A percentile compares a stretch with the other conserved stretches of the same genome.
Evolutionary conservation across 2,329 filamentous ascomycete species (phyloP).

Genomic region (Fusarium miscanthi): DNA sequence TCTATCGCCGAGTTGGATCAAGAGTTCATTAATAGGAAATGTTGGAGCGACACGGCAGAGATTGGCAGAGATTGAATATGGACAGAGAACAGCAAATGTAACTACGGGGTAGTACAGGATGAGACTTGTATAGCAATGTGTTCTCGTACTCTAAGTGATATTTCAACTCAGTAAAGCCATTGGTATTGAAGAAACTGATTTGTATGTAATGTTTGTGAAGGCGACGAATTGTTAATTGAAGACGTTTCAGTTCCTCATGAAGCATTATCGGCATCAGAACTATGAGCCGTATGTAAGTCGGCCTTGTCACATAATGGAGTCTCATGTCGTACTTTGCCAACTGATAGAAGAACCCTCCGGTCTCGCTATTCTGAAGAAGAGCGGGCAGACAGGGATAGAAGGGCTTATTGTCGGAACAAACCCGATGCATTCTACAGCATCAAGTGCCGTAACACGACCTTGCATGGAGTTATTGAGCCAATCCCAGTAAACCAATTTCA

Average conservation of each 20-base stretch:
- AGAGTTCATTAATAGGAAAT: background rate
- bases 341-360: background rate
- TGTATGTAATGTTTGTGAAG: background rate
- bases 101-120: background rate
- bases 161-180: background rate
- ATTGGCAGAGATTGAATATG: background rate
- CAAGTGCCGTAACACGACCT: background rate
- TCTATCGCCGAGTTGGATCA: background rate
- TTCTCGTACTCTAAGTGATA: background rate
- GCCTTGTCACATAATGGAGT: background rate
- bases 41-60: background rate
- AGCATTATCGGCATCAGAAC: background rate
- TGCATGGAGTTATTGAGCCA: conserved; percentile 31
- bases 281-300: background rate
- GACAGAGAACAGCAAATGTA: background rate
- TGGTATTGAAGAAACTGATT: background rate
- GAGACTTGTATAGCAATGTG: background rate
- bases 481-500: conserved; percentile 26
- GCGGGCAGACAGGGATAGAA: background rate
- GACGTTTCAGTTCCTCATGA: background rate
- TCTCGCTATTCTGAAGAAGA: background rate
- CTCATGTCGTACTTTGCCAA: background rate
- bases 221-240: background rate
- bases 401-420: conserved; percentile 16
- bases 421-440: background rate